Evolutionary conservation across 2,329 filamentous ascomycete genomes (phyloP).

Genomic region (Microthyrium microscopicum): DNA sequence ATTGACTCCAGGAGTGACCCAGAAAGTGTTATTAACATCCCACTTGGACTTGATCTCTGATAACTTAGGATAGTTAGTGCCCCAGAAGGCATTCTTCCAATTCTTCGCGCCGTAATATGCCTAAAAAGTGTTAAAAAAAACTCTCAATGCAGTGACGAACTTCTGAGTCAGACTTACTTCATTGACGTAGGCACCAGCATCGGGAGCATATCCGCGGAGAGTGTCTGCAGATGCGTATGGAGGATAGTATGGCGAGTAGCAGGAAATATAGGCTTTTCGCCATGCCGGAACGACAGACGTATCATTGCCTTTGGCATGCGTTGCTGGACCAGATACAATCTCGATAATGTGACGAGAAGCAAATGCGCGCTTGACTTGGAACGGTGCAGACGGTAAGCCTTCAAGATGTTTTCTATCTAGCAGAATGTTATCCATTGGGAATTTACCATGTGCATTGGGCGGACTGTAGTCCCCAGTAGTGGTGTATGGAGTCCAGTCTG

Average conservation of each 20-base stretch:
- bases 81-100: neutral
- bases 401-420: too few relatives aligned
- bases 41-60: neutral
- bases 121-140: neutral
- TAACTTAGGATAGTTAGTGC: neutral
- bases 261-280: conserved; percentile 1
- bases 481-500: too few relatives aligned
- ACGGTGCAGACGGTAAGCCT: too few relatives aligned
- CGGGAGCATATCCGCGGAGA: neutral
- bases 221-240: neutral
- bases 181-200: conserved; percentile 5
- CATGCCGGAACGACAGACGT: conserved; percentile 3
- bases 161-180: neutral
- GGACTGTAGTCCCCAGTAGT: too few relatives aligned
- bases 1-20: conserved; percentile 6
- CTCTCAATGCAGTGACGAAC: too few relatives aligned
- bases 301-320: too few relatives aligned
- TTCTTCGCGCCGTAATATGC: neutral
- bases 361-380: too few relatives aligned
- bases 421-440: too few relatives aligned
- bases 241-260: neutral
- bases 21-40: neutral
- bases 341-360: too few relatives aligned
- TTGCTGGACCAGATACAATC: too few relatives aligned
- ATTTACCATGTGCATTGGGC: too few relatives aligned